Base-by-base conservation (phyloP, 2,329 filamentous ascomycete species). In the Fusarium verrucosum region DNA sequence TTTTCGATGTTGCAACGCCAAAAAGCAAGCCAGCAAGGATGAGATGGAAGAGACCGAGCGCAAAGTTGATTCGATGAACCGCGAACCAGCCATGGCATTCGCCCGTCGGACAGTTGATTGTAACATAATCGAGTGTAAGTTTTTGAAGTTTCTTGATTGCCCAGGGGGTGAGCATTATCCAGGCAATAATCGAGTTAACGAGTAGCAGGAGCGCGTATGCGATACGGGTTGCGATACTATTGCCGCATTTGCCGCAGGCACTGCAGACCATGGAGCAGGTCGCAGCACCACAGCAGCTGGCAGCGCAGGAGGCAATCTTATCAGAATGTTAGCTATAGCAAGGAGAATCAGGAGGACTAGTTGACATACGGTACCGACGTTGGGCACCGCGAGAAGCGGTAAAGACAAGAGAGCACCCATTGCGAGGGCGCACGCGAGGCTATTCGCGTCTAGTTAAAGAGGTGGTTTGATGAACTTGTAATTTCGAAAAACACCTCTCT, bases 141-240 rank as follows among this genome's bases (percentile, higher is more conserved):
- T 96, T 88, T 79, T 98, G 89, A 7, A 99, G 84, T 77, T 98
- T 98, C 73, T 97, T 92, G 75, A 99, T 92, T 30, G 95, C 95
- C 95, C 95, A 99, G 50, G 93, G 92, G 20, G 95, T 99, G 80
- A 99, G 92, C 92, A 98, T 97, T 70, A 99, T 92, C 95, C 95
- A 99, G 32, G 95, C 94, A 47, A 98, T 77, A 66, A 98, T 97
- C 58, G 94, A 97, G 84, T 99, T 99, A 78, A 98, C 81, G 68
- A 99, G 88, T 52, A 99, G 91, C 64, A 99, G 90, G 73, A 98
- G 87, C 66, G 95, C 94, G 77, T 97, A 97, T 74, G 92, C 94
- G 80, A 98, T 96, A 82, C 95, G 92, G 69, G 95, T 99, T 54
- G 94, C 94, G 80, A 98, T 94, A 80, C 93, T 96, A 70, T 97